Percentiles rank a stretch among this genome's conserved stretches.
Conservation (phyloP, 1,139 yeast species). For the Saccharomyces hybrid region DNA sequence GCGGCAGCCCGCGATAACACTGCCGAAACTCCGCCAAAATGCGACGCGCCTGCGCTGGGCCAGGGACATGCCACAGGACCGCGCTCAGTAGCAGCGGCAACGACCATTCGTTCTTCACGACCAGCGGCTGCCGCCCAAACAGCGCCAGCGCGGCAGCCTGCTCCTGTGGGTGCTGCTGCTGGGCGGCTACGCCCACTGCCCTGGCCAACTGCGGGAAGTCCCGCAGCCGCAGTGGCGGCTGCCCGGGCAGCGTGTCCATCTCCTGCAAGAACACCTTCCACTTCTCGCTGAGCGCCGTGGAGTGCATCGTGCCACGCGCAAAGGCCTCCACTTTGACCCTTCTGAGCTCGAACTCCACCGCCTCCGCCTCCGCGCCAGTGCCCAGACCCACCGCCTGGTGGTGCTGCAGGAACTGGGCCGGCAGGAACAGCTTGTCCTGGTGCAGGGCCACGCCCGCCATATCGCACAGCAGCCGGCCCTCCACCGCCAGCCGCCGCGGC, state of each 20-base stretch:
- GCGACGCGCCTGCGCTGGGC: background rate
- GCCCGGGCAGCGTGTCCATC: conserved; percentile 19
- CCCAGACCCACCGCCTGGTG: conserved; percentile 11
- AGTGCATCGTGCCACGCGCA: conserved; percentile 19
- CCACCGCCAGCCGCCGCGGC: conserved; percentile 17
- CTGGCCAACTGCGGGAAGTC: conserved; percentile 24
- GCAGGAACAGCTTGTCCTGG: conserved; percentile 18
- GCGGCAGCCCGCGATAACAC: background rate
- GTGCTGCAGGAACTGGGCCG: conserved; percentile 20
- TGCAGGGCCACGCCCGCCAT: conserved; percentile 22
- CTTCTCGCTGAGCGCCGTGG: conserved; percentile 22
- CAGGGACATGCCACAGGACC: conserved; percentile 15
- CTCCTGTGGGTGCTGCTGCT: conserved; percentile 5
- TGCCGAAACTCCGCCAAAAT: background rate
- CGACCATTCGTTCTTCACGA: conserved; percentile 17
- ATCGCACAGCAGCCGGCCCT: conserved; percentile 21
- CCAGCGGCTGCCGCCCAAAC: conserved; percentile 15
- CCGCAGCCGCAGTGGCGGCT: conserved; percentile 14
- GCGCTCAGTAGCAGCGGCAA: conserved; percentile 22
- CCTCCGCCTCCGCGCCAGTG: background rate
- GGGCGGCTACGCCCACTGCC: conserved; percentile 8
- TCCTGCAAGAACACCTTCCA: conserved; percentile 30
- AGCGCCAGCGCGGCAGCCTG: conserved; percentile 8
- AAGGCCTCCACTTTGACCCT: conserved; percentile 26
- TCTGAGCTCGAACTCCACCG: conserved; percentile 7